Conservation (phyloP, 345 rosid genomes). For the Murraya koenigii region DNA sequence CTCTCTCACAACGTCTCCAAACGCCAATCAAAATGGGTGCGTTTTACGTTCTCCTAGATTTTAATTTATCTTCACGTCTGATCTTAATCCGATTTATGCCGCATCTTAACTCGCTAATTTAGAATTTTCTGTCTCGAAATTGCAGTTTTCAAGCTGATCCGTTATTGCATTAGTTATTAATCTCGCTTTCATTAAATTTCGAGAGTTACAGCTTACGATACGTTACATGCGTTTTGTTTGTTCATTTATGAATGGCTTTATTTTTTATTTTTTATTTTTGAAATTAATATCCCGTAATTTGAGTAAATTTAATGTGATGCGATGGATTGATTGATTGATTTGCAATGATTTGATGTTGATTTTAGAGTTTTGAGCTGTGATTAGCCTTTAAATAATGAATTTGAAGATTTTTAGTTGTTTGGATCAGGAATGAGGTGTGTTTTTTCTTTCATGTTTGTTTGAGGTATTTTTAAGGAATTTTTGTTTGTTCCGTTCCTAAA, state of each 20-base stretch:
- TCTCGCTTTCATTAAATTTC: background rate
- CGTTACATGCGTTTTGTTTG: background rate
- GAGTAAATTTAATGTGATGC: background rate
- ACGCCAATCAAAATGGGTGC: slow-evolving; percentile 9
- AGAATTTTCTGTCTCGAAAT: background rate
- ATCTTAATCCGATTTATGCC: slow-evolving; percentile 29
- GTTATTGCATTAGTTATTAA: slow-evolving; percentile 5
- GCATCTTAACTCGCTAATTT: slow-evolving; percentile 3
- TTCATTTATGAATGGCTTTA: background rate
- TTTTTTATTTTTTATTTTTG: too few relatives aligned
- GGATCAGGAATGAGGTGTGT: slow-evolving; percentile 14
- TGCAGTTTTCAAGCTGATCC: background rate
- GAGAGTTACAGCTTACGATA: background rate
- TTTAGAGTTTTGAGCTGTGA: background rate
- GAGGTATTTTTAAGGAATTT: background rate
- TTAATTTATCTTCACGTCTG: background rate
- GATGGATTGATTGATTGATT: background rate
- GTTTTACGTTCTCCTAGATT: slow-evolving; percentile 4
- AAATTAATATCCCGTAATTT: background rate
- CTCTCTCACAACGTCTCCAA: background rate
- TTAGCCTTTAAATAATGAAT: background rate
- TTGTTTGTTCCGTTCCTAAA: slow-evolving; percentile 21
- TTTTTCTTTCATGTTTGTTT: background rate
- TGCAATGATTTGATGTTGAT: background rate
- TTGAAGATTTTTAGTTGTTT: slow-evolving; percentile 3